These are phyloP conservation scores for Globisporangium lucens DNA, from an alignment of 352 stramenopile genomes.

Conservation along the genomic window DNA sequence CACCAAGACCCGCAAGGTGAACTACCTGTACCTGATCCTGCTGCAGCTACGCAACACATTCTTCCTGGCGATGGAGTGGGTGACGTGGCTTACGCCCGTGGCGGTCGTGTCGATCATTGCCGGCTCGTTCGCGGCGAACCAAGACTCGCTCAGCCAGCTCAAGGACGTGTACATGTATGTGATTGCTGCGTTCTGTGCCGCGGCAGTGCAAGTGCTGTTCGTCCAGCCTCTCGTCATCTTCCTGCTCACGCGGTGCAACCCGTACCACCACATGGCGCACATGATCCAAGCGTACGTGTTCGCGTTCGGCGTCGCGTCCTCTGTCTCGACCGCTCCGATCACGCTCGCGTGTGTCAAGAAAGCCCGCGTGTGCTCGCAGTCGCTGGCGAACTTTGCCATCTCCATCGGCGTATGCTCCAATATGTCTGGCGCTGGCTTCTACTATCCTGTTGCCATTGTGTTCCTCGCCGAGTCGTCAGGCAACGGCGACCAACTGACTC, in stretches of 20 bases:
- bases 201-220: constrained; percentile 45
- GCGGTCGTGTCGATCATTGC: constrained; percentile 65
- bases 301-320: constrained; percentile 63
- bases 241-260: constrained; percentile 57
- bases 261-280: constrained; percentile 61
- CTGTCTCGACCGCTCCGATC: constrained; percentile 59
- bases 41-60: constrained; percentile 72
- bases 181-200: constrained; percentile 33
- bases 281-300: constrained; percentile 70
- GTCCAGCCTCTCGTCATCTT: constrained; percentile 67
- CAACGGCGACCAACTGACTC: constrained; percentile 47
- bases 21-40: constrained; percentile 65
- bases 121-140: constrained; percentile 55
- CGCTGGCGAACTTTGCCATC: constrained; percentile 72
- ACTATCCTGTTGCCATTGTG: constrained; percentile 58
- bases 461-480: constrained; percentile 64
- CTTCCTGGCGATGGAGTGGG: constrained; percentile 66
- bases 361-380: constrained; percentile 59
- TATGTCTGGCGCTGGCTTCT: constrained; percentile 52
- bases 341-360: constrained; percentile 64
- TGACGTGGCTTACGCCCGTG: constrained; percentile 67
- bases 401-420: constrained; percentile 67
- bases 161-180: constrained; percentile 54
- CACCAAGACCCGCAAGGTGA: too few species aligned
- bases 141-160: constrained; percentile 34